Evolutionary conservation across 805 yeast genomes (phyloP), one percentile per base, ranked within the genome.

Genomic region (Metschnikowia noctiluminum): DNA sequence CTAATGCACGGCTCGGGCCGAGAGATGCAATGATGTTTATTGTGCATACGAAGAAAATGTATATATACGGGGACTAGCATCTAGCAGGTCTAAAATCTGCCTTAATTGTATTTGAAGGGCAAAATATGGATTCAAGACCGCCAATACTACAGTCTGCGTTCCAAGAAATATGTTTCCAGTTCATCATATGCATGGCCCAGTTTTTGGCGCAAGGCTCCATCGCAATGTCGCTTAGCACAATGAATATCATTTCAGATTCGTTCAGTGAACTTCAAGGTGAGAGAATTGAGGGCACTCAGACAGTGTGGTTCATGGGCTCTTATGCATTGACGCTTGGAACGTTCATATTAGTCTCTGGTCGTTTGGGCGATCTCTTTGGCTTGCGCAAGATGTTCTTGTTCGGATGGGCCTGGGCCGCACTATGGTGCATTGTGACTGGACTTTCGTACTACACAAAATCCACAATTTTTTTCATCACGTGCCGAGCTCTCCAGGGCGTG

Each of bases 301-400:
- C 50, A 30, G 45, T 53, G 26, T 54, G 95, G 94, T 80, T 81
- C 60, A 75, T 82, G 73, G 89, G 90, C 1, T 78, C 88, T 0
- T 85, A 80, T 60, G 82, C 89, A 0, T 65, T 87, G 46, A 80
- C 89, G 0, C 79, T 85, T 6, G 92, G 92, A 11, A 84, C 92
- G 0, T 81, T 86, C 52, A 85, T 87, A 43, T 63, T 87, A 35
- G 69, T 82, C 5, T 77, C 85, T 35, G 94, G 94, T 8, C 73
- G 83, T 43, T 59, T 85, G 40, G 94, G 95, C 32, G 95, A 87
- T 58, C 68, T 85, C 11, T 80, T 79, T 55, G 94, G 94, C 0
- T 69, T 84, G 45, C 82, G 80, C 49, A 66, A 62, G 37, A 64
- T 80, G n/a, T 70, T 83, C 46, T 38, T 81, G 0, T 56, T 70